phyloP scores from a whole-genome alignment of 1,284 basidiomycete species.

The Cryptococcus floricola region DNA sequence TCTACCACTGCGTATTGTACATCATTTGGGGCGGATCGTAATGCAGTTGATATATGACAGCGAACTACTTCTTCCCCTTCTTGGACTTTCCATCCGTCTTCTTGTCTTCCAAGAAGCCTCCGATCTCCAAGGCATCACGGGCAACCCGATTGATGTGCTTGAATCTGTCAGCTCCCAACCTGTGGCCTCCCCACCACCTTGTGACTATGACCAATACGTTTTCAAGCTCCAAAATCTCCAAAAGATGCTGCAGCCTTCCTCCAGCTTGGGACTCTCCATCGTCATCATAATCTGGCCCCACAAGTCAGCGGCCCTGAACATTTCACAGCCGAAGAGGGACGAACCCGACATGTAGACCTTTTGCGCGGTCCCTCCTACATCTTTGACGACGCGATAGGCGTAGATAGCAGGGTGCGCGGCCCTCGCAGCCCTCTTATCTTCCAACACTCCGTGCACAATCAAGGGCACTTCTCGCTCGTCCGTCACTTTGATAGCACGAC shows the following conservation, averaged over 20 bases:
- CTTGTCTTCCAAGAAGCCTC: conserved; percentile 49
- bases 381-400: conserved; percentile 56
- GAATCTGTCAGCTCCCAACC: conserved; percentile 81
- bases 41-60: neutral
- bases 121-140: conserved; percentile 73
- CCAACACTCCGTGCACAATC: conserved; percentile 67
- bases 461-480: conserved; percentile 72
- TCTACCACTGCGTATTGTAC: neutral
- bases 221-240: conserved; percentile 68
- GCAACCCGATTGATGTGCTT: conserved; percentile 90
- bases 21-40: neutral
- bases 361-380: conserved; percentile 39
- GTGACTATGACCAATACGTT: conserved; percentile 76
- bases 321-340: conserved; percentile 6
- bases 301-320: neutral
- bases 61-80: conserved; percentile 17
- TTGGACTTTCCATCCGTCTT: conserved; percentile 16
- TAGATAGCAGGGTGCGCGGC: conserved; percentile 86
- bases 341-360: conserved; percentile 37
- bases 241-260: conserved; percentile 73
- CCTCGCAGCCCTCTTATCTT: conserved; percentile 57
- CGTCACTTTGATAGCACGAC: conserved; percentile 71
- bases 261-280: conserved; percentile 90
- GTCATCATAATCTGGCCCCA: conserved; percentile 75
- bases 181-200: conserved; percentile 55